Evolutionary conservation across 495 filamentous ascomycete genomes (phyloP).

Genomic region (Hypoxylon rickii): DNA sequence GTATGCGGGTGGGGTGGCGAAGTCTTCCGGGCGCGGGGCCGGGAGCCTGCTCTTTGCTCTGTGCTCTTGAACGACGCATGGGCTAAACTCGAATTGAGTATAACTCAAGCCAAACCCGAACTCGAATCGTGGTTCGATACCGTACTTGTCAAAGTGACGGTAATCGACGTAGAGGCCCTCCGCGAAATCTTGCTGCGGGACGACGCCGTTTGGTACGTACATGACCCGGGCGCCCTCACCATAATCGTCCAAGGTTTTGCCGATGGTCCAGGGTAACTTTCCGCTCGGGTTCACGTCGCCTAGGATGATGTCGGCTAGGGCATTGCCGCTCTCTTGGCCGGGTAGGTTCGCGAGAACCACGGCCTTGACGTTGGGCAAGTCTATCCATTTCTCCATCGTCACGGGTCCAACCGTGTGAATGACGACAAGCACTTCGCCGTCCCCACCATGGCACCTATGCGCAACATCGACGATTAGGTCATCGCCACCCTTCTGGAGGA

Average conservation of each 20-base stretch:
- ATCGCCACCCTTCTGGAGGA: slow-evolving; percentile 78
- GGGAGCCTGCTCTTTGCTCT: slow-evolving; percentile 66
- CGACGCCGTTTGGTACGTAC: slow-evolving; percentile 69
- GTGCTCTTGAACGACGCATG: slow-evolving; percentile 57
- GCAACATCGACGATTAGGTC: slow-evolving; percentile 73
- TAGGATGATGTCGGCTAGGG: slow-evolving; percentile 81
- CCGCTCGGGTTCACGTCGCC: slow-evolving; percentile 86
- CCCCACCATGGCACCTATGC: slow-evolving; percentile 65
- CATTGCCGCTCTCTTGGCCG: slow-evolving; percentile 87
- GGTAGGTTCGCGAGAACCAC: slow-evolving; percentile 87
- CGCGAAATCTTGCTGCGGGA: slow-evolving; percentile 83
- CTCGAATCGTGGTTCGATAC: slow-evolving; percentile 69
- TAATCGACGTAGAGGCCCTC: slow-evolving; percentile 91
- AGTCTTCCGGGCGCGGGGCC: slow-evolving; percentile 56
- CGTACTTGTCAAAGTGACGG: slow-evolving; percentile 80
- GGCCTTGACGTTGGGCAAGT: slow-evolving; percentile 76
- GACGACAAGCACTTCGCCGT: slow-evolving; percentile 76
- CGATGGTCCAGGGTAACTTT: slow-evolving; percentile 88
- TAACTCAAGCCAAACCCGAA: slow-evolving; percentile 84
- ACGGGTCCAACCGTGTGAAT: slow-evolving; percentile 93
- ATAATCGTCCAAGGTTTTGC: slow-evolving; percentile 78
- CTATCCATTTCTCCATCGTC: slow-evolving; percentile 81
- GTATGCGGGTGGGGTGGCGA: slow-evolving; percentile 66
- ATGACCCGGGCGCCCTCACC: slow-evolving; percentile 77
- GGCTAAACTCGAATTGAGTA: slow-evolving; percentile 74